These are phyloP conservation scores for Lolium rigidum DNA, from an alignment of 176 grass and related monocot genomes.

Conservation along the genomic window DNA sequence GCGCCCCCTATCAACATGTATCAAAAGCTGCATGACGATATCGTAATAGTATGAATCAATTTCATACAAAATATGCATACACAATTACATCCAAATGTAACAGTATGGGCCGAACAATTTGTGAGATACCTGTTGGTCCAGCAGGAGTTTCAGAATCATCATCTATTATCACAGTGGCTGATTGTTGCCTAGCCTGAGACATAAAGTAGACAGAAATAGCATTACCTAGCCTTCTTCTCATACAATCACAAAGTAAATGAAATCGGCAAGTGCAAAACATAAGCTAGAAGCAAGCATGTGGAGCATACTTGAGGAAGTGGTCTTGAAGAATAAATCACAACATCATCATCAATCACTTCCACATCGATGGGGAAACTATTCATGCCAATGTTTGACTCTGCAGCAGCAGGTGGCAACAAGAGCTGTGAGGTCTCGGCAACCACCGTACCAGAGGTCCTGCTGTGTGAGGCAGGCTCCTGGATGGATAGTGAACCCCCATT, in stretches of 20 bases:
- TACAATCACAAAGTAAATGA: constrained; percentile 7
- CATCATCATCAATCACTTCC: constrained; percentile 68
- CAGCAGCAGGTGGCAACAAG: constrained; percentile 20
- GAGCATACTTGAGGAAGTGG: constrained; percentile 51
- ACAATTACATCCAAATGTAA: constrained; percentile 14
- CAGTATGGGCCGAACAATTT: constrained; percentile 15
- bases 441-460: background rate
- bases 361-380: constrained; percentile 59
- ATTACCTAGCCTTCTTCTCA: background rate
- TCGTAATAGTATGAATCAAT: background rate
- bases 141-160: constrained; percentile 72
- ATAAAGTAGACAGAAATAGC: constrained; percentile 10
- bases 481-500: constrained; percentile 11
- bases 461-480: constrained; percentile 14
- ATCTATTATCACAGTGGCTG: constrained; percentile 74
- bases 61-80: constrained; percentile 6
- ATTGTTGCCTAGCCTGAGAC: constrained; percentile 52
- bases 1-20: too few relatives aligned
- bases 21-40: background rate
- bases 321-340: constrained; percentile 61
- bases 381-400: constrained; percentile 37
- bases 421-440: background rate
- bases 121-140: constrained; percentile 61
- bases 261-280: background rate
- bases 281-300: constrained; percentile 34